phyloP scores from a whole-genome alignment of 2,329 filamentous ascomycete genomes.

The Shiraia sp. region DNA sequence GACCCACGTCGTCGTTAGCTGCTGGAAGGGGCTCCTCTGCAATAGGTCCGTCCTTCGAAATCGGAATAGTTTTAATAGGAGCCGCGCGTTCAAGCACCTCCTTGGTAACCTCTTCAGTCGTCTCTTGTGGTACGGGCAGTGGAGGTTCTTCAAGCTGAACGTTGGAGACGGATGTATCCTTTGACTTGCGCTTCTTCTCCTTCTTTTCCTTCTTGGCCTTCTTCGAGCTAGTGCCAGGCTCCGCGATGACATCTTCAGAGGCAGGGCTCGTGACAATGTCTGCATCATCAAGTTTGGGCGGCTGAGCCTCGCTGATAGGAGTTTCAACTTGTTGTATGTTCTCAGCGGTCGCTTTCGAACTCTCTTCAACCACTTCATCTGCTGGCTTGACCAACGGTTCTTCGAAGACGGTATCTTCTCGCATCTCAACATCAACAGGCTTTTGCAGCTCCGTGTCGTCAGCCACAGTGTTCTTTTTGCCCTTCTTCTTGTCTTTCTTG shows the following conservation, averaged over 20 bases:
- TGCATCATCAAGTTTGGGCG: background rate
- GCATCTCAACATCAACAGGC: conserved; percentile 4
- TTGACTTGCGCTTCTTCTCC: conserved; percentile 20
- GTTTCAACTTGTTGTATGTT: too few species aligned
- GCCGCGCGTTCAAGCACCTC: too few species aligned
- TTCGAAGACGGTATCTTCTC: background rate
- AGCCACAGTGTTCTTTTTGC: conserved; percentile 16
- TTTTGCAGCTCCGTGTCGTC: conserved; percentile 6
- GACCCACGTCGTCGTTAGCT: conserved; percentile 10
- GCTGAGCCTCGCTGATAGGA: too few species aligned
- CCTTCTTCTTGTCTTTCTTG: conserved; percentile 40
- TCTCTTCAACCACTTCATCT: background rate
- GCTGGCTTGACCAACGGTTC: background rate
- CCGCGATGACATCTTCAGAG: conserved; percentile 7
- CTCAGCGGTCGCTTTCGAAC: background rate
- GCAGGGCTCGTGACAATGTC: too few species aligned
- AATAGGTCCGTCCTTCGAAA: background rate
- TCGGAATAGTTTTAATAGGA: too few species aligned
- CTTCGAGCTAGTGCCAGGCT: conserved; percentile 2
- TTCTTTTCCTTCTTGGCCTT: conserved; percentile 24
- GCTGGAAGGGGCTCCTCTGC: conserved; percentile 1
- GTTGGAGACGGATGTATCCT: conserved; percentile 7
- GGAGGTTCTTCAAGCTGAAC: background rate
- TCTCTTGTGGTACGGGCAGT: background rate
- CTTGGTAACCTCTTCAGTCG: background rate